Percentiles rank a stretch among this genome's conserved stretches.
Conservation (phyloP, 2,329 filamentous ascomycete genomes). For the Aspergillus texensis region DNA sequence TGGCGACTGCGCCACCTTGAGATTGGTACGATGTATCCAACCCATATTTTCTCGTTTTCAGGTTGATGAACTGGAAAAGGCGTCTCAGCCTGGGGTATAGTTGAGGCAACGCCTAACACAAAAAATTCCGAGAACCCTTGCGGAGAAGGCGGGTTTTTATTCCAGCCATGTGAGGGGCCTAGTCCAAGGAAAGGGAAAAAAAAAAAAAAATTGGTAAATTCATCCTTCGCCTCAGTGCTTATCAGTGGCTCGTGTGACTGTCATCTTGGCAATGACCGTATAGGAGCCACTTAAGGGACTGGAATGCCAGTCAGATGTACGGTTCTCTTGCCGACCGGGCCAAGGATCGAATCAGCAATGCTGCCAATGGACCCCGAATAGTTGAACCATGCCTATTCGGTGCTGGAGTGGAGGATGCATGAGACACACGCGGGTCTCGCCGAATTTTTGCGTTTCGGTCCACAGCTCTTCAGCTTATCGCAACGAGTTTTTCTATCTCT, state of each 20-base stretch:
- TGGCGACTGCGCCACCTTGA: conserved; percentile 61
- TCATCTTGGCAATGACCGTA: conserved; percentile 6
- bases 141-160: conserved; percentile 3
- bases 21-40: conserved; percentile 32
- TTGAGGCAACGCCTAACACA: conserved; percentile 4
- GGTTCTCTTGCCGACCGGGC: conserved; percentile 10
- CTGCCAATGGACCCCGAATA: neutral
- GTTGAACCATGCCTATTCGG: neutral
- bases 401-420: neutral
- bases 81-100: conserved; percentile 2
- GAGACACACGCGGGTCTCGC: conserved; percentile 15
- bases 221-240: conserved; percentile 14
- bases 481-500: neutral
- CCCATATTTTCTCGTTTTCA: conserved; percentile 19
- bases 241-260: conserved; percentile 14
- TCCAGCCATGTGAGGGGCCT: neutral
- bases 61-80: neutral
- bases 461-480: neutral
- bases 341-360: conserved; percentile 14
- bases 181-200: neutral
- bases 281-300: conserved; percentile 7
- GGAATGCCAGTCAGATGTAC: neutral
- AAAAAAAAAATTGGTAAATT: neutral
- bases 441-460: conserved; percentile 2
- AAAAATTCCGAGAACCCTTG: neutral